phyloP scores from a whole-genome alignment of 257 asterid genomes.

The Cinchona pubescens region DNA sequence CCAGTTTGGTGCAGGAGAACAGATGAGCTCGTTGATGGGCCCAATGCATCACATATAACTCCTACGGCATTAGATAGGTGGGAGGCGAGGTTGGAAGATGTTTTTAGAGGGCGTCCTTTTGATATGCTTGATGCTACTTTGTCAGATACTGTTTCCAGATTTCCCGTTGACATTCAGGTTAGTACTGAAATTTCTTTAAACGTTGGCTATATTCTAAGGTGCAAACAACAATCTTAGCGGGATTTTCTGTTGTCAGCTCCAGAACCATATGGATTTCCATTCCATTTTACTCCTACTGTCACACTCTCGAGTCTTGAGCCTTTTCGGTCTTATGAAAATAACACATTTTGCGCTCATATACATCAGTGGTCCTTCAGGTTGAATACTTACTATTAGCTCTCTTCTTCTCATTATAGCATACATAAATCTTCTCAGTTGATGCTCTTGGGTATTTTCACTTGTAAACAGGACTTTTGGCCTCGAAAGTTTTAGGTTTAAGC shows the following conservation, averaged over 20 bases:
- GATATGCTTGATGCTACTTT: conserved; percentile 99
- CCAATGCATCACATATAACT: conserved; percentile 94
- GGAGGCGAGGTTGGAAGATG: conserved; percentile 87
- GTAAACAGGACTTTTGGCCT: not conserved
- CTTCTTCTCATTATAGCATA: not conserved
- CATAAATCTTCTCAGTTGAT: not conserved
- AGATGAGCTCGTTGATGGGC: conserved; percentile 98
- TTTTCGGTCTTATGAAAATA: not conserved
- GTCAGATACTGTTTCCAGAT: conserved; percentile 70
- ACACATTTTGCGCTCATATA: not conserved
- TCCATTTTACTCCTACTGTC: not conserved
- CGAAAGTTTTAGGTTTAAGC: not conserved
- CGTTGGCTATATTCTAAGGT: not conserved
- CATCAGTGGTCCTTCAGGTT: not conserved
- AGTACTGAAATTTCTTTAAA: not conserved
- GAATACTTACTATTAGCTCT: not conserved
- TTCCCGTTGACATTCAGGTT: conserved; percentile 96
- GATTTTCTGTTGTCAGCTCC: not conserved
- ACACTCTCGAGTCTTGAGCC: not conserved
- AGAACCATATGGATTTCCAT: not conserved
- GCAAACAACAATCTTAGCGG: too few species aligned
- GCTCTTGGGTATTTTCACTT: not conserved
- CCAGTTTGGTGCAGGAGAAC: conserved; percentile 99
- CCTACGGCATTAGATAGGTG: conserved; percentile 89
- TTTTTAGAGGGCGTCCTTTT: conserved; percentile 80